Evolutionary conservation across 495 filamentous ascomycete genomes (phyloP), one percentile per base, ranked within the genome.

Genomic region (Pyrenula massariospora): DNA sequence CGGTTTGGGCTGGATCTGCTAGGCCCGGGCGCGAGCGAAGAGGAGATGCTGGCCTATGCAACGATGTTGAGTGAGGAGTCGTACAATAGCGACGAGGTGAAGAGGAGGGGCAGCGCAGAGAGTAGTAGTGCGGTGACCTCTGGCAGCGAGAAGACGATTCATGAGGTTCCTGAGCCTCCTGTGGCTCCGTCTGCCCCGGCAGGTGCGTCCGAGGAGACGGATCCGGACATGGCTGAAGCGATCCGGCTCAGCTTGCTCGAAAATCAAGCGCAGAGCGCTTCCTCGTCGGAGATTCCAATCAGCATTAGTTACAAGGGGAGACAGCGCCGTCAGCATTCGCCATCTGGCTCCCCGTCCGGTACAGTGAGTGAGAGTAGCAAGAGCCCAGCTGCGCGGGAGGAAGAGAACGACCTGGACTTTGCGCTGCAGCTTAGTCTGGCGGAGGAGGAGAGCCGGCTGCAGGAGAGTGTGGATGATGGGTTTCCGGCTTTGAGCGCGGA

Each of bases 21-120:
- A 10, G 89, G 87, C 12, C 73, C 75, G 1, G 82, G 79, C 50
- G 73, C 91, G 19, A 89, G 74, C 54, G 91, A 96, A 63, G 91
- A 96, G 58, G 90, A 98, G 63, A 81, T 92, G 48, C 60, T 98
- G 25, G 86, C 83, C 12, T 98, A 97, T 67, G 93, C 92, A 1
- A 83, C 85, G 54, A 80, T 97, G 74, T 70, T 98, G 20, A 95
- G 89, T 52, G 79, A 92, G 61, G 94, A 98, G 68, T 70, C 83
- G 0, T 84, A 84, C 53, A 70, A 75, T 55, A 73, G 69, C 21
- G 84, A 89, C 22, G 78, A 83, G 58, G 72, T 80, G 57, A 81
- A 82, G 52, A 75, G 75, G 11, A 73, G 69, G 22, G 74, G 80
- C 36, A 66, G 70, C 20, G 68, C 70, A 12, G 79, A 79, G 5